phyloP scores from a whole-genome alignment of 1,284 basidiomycete genomes.

The Ceratorhiza oryzae-sativae region DNA sequence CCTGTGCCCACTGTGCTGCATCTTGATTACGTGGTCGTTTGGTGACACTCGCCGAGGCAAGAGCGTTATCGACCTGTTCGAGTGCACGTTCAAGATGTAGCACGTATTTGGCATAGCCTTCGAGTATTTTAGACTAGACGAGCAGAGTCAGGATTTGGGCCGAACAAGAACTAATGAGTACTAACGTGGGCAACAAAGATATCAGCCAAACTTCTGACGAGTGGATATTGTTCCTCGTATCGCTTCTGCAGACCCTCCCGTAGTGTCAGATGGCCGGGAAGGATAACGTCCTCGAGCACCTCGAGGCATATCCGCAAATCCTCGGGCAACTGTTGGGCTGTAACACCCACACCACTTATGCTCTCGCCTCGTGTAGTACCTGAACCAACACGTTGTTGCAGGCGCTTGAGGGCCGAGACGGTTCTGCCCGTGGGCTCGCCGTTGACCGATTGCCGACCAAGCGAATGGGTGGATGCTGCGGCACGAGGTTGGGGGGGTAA shows the following conservation, averaged over 20 bases:
- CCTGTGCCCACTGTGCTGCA: conserved; percentile 74
- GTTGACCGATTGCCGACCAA: conserved; percentile 66
- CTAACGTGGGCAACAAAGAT: conserved; percentile 92
- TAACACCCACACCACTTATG: conserved; percentile 50
- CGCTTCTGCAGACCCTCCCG: conserved; percentile 82
- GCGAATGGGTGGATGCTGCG: conserved; percentile 67
- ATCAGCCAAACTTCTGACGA: conserved; percentile 89
- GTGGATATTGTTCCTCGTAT: conserved; percentile 91
- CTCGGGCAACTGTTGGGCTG: conserved; percentile 81
- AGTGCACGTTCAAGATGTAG: conserved; percentile 89
- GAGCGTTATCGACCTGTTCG: conserved; percentile 81
- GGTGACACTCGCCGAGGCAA: conserved; percentile 65
- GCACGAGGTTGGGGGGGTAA: conserved; percentile 70
- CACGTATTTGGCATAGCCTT: conserved; percentile 91
- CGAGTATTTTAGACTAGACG: conserved; percentile 84
- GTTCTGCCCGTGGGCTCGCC: conserved; percentile 59
- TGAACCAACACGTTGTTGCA: conserved; percentile 18
- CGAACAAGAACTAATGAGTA: conserved; percentile 43
- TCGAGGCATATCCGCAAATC: conserved; percentile 85
- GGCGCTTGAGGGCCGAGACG: conserved; percentile 45
- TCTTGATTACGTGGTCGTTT: conserved; percentile 84
- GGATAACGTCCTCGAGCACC: conserved; percentile 81
- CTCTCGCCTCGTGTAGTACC: conserved; percentile 20
- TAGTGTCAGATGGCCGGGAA: conserved; percentile 85
- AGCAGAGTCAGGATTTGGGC: conserved; percentile 40